A percentile compares a stretch with the other conserved stretches of the same genome.
These are phyloP conservation scores for Aurifilum marmelostoma DNA, from an alignment of 2,329 filamentous ascomycete genomes.

Conservation along the genomic window DNA sequence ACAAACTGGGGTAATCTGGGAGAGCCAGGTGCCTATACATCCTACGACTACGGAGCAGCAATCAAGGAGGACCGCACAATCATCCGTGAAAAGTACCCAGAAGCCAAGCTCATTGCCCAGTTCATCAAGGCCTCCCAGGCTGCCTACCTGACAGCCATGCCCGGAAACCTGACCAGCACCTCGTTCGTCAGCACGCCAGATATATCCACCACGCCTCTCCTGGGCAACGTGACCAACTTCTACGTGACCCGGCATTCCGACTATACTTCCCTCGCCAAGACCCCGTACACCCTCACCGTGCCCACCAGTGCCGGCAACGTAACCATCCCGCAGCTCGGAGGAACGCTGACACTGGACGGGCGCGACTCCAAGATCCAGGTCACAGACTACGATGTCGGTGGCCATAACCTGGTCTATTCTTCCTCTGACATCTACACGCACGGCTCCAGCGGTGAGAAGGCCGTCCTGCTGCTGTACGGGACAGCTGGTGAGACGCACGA, in stretches of 20 bases:
- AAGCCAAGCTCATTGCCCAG: slow-evolving; percentile 75
- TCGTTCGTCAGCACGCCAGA: slow-evolving; percentile 57
- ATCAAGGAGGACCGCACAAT: slow-evolving; percentile 73
- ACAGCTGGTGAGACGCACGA: slow-evolving; percentile 66
- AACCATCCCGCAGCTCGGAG: slow-evolving; percentile 61
- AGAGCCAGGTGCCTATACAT: slow-evolving; percentile 66
- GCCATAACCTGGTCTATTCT: slow-evolving; percentile 65
- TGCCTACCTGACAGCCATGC: slow-evolving; percentile 62
- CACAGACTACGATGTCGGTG: slow-evolving; percentile 66
- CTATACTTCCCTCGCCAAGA: slow-evolving; percentile 61
- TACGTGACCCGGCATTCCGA: slow-evolving; percentile 70
- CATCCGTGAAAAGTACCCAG: slow-evolving; percentile 75
- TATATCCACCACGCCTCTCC: slow-evolving; percentile 64
- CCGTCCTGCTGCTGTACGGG: slow-evolving; percentile 66
- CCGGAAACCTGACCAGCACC: slow-evolving; percentile 52
- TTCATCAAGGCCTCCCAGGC: slow-evolving; percentile 74
- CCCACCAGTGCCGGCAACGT: slow-evolving; percentile 60
- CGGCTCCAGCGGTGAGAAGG: slow-evolving; percentile 64
- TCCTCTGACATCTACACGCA: slow-evolving; percentile 72
- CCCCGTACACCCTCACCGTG: slow-evolving; percentile 66
- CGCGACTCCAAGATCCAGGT: slow-evolving; percentile 71
- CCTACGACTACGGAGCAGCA: slow-evolving; percentile 58
- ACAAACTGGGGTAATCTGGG: slow-evolving; percentile 85
- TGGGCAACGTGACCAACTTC: slow-evolving; percentile 58
- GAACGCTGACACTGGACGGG: slow-evolving; percentile 59